phyloP scores from a whole-genome alignment of 2,329 filamentous ascomycete genomes.

The Alternaria atra region DNA sequence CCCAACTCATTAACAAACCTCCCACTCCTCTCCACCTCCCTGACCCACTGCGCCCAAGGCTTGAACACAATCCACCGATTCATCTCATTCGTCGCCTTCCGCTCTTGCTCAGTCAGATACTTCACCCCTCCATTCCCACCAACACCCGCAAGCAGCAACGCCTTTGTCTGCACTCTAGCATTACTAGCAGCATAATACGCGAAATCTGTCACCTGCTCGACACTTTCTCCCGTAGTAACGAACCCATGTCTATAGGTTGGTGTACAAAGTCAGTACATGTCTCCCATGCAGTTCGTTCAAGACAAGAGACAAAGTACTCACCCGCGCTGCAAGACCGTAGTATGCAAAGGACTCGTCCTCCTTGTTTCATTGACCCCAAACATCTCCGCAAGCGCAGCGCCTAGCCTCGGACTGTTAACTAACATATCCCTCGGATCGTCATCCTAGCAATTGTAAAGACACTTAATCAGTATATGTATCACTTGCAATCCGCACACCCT shows the following conservation, averaged over 20 bases:
- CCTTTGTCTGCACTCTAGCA: slow-evolving; percentile 51
- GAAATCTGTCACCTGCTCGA: slow-evolving; percentile 52
- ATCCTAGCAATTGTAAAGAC: not conserved
- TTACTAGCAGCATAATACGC: slow-evolving; percentile 48
- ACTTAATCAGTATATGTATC: no score
- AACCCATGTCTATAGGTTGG: slow-evolving; percentile 46
- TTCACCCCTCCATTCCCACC: slow-evolving; percentile 32
- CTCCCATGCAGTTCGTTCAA: not conserved
- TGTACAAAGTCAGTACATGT: not conserved
- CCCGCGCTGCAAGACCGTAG: slow-evolving; percentile 48
- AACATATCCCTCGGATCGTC: slow-evolving; percentile 34
- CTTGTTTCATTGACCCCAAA: slow-evolving; percentile 30
- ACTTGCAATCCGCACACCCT: no score
- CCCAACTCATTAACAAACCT: slow-evolving; percentile 47
- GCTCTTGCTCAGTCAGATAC: slow-evolving; percentile 46
- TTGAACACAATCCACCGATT: slow-evolving; percentile 43
- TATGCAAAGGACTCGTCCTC: slow-evolving; percentile 33
- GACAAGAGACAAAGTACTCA: slow-evolving; percentile 20
- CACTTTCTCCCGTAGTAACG: slow-evolving; percentile 40
- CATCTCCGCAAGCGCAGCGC: slow-evolving; percentile 29
- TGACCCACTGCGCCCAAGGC: slow-evolving; percentile 53
- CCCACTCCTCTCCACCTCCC: slow-evolving; percentile 44
- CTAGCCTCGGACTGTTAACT: slow-evolving; percentile 31
- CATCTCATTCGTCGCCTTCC: slow-evolving; percentile 45
- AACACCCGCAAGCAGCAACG: slow-evolving; percentile 30